Conservation (phyloP, 140 eudicot genomes). For the Oenanthe javanica region DNA sequence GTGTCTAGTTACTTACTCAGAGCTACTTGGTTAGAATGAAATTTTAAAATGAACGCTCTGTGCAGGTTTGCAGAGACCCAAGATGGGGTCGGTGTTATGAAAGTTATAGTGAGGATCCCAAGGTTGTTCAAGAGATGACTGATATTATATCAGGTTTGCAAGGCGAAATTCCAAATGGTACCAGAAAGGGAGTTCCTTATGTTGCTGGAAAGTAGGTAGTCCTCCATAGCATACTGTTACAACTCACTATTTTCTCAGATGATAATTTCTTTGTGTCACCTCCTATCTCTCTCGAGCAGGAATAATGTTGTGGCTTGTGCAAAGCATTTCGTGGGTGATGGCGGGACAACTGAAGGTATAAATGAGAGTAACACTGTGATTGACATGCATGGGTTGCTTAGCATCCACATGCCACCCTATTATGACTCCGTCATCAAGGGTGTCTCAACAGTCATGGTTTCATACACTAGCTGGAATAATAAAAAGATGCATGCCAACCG, state of each 20-base stretch:
- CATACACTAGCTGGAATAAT: slow-evolving; percentile 63
- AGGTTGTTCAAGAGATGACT: slow-evolving; percentile 62
- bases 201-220: slow-evolving; percentile 52
- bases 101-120: slow-evolving; percentile 75
- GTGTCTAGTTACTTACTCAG: neutral
- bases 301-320: slow-evolving; percentile 66
- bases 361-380: slow-evolving; percentile 51
- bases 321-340: slow-evolving; percentile 82
- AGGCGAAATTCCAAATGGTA: slow-evolving; percentile 53
- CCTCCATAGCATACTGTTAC: neutral
- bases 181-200: slow-evolving; percentile 50
- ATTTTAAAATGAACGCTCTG: slow-evolving; percentile 8
- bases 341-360: slow-evolving; percentile 67
- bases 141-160: slow-evolving; percentile 68
- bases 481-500: slow-evolving; percentile 56
- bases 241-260: neutral
- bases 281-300: slow-evolving; percentile 21
- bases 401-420: slow-evolving; percentile 66
- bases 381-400: slow-evolving; percentile 33
- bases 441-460: slow-evolving; percentile 60
- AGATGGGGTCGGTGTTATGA: slow-evolving; percentile 93
- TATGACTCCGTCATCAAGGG: slow-evolving; percentile 51
- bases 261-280: slow-evolving; percentile 7
- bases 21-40: neutral
- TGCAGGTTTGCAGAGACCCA: slow-evolving; percentile 80